Evolutionary conservation across 2,329 filamentous ascomycete species (phyloP), one percentile per base, ranked within the genome.

Genomic region (Cercospora brassicicola): DNA sequence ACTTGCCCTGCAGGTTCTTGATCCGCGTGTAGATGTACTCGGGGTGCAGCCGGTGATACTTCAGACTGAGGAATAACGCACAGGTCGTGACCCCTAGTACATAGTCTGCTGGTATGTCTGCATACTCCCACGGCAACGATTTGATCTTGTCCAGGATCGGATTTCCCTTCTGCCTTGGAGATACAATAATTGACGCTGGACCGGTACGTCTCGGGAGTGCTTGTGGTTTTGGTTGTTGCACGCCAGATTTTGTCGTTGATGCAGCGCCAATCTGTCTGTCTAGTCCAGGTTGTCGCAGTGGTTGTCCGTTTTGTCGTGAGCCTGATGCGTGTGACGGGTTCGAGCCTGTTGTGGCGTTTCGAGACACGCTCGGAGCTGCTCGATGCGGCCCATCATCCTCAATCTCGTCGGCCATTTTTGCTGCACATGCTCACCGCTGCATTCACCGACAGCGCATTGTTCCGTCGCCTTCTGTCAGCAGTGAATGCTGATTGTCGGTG

Each of bases 11-110:
- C 4, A 99, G 84, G 59, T 89, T 88, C 62, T 91, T 90, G 73
- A 99, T 96, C 66, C 95, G 91, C 26, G 91, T 93, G 82, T 98
- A 98, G 75, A 99, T 93, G 83, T 99, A 99, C 81, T 99, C 95
- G 0, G 95, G 95, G 77, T 99, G 95, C 62, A 99, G 86, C 30
- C 94, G 92, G 80, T 99, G 95, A 80, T 99, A 99, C 80, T 98
- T 99, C 64, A 99, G 86, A 59, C 92, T 96, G 51, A 99, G 84
- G 78, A 98, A 99, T 4, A 99, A 85, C 0, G 92, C 94, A 76
- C 94, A 97, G 6, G 94, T 96, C 0, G 93, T 96, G 51, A 87
- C 78, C 0, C 95, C 94, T 59, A 98, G 84, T 8, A 94, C 90
- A 79, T 96, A 99, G 81, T 99, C 95, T 33, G 94, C 92, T 1